Percentiles rank a stretch among this genome's conserved stretches.
Conservation (phyloP, 2,329 filamentous ascomycete species). For the Sclerotinia borealis region DNA sequence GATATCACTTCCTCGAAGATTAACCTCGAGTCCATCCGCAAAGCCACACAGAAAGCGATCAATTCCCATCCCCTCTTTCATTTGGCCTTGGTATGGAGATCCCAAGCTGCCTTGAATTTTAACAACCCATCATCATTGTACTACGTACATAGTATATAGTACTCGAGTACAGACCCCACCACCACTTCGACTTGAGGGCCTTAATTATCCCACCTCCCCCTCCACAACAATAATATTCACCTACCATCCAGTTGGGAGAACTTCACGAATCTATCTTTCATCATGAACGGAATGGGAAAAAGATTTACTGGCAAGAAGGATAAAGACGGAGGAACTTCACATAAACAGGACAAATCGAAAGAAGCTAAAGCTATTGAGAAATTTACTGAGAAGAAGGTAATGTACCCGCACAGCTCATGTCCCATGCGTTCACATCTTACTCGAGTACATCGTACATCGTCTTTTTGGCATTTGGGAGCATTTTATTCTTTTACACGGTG, state of each 20-base stretch:
- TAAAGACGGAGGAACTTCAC: constrained; percentile 43
- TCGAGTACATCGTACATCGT: no score
- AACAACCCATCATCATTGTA: no score
- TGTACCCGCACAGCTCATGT: constrained; percentile 12
- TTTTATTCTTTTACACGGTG: background rate
- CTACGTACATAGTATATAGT: no score
- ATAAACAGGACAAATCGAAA: constrained; percentile 50
- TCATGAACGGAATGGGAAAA: constrained; percentile 36
- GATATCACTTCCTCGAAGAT: background rate
- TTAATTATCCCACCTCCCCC: background rate
- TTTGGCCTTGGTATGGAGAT: background rate
- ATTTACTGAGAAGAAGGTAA: constrained; percentile 43
- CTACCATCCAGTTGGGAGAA: background rate
- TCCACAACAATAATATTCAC: background rate
- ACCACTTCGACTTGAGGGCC: background rate
- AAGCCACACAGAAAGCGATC: background rate
- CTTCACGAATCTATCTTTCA: background rate
- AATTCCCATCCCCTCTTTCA: background rate
- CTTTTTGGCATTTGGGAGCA: constrained; percentile 15
- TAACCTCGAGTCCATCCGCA: background rate
- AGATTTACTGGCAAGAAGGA: constrained; percentile 68
- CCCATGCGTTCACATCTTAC: no score
- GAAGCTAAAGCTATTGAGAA: constrained; percentile 35
- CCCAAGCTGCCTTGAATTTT: no score
- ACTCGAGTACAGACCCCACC: background rate